These are phyloP conservation scores for Corymbia citriodora DNA, from an alignment of 441 rosid genomes.

Conservation along the genomic window DNA sequence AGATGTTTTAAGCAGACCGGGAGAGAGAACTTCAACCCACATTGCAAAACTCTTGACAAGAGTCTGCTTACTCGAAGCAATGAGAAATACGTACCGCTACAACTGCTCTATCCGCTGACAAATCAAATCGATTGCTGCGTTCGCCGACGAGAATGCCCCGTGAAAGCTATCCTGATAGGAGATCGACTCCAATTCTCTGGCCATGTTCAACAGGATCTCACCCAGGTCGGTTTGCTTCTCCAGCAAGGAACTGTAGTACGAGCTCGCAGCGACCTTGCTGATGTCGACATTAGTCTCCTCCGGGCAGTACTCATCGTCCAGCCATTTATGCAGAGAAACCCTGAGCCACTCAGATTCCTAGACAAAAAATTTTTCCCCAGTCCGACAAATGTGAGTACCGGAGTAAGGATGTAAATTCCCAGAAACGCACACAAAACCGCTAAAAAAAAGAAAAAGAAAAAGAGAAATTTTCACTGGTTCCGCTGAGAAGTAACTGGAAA, in stretches of 20 bases:
- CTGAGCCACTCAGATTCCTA: constrained; percentile 91
- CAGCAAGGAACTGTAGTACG: constrained; percentile 44
- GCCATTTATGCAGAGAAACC: constrained; percentile 74
- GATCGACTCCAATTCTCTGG: constrained; percentile 53
- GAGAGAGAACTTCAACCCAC: background rate
- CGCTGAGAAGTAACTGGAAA: background rate
- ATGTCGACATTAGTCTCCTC: constrained; percentile 82
- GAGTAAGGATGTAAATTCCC: background rate
- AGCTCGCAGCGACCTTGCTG: constrained; percentile 64
- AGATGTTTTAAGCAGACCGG: background rate
- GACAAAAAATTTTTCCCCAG: background rate
- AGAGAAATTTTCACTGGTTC: background rate
- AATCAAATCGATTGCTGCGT: constrained; percentile 73
- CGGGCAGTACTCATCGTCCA: constrained; percentile 93
- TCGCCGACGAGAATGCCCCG: constrained; percentile 86
- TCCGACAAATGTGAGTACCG: background rate
- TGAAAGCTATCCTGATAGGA: constrained; percentile 89
- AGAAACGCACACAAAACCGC: background rate
- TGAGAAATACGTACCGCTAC: background rate
- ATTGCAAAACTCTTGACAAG: background rate
- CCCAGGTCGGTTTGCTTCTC: constrained; percentile 62
- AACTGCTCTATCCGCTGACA: constrained; percentile 34
- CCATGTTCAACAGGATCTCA: constrained; percentile 73
- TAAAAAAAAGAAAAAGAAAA: background rate
- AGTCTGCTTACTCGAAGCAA: background rate